Base-by-base conservation (phyloP, 176 grass and related monocot genomes). In the Oryza rufipogon region DNA sequence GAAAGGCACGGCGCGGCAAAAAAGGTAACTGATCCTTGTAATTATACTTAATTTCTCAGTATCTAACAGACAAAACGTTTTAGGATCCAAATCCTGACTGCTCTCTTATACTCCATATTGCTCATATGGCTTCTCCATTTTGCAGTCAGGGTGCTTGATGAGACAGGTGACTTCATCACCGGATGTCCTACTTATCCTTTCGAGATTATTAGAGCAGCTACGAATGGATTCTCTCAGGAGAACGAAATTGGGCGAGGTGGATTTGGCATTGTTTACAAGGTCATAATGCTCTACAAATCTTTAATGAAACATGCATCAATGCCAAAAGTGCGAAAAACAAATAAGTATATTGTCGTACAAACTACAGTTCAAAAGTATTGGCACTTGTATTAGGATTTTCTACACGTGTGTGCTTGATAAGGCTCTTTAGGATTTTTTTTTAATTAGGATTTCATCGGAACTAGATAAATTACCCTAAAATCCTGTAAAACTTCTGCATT, bases 211-310 rank as follows among this genome's bases (percentile, higher is more conserved):
- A 84, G 44, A 78, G 26, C 44, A 28, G 88, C 88, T 45, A 96
- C 88, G 1, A 70, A 85, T 0, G 63, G 70, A 3, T 96, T 93
- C 68, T 70, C 64, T 2, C 13, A n/a, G 10, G 11, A 74, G 11
- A 91, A 93, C 23, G 22, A n/a, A 36, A 61, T 96, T 58, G 93
- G 93, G 23, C 1, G 68, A 33, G 93, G 91, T 10, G 93, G 91
- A 66, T 92, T 89, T 7, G 93, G 91, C 2, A 10, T 47, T 26
- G 88, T 96, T 11, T 96, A 92, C 76, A 92, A 89, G 91, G 82
- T 87, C 68, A 30, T 66, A n/a, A 5, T 51, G 9, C 7, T 14
- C 51, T 42, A 33, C 32, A 25, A 14, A 26, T 45, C 30, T 22
- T 28, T 14, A 4, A 13, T 36, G 23, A 16, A 7, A 39, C 66